Percentiles rank a stretch among this genome's conserved stretches.
Conservation (phyloP, 1,284 basidiomycete genomes). For the Neotropicomus parvogracilis region DNA sequence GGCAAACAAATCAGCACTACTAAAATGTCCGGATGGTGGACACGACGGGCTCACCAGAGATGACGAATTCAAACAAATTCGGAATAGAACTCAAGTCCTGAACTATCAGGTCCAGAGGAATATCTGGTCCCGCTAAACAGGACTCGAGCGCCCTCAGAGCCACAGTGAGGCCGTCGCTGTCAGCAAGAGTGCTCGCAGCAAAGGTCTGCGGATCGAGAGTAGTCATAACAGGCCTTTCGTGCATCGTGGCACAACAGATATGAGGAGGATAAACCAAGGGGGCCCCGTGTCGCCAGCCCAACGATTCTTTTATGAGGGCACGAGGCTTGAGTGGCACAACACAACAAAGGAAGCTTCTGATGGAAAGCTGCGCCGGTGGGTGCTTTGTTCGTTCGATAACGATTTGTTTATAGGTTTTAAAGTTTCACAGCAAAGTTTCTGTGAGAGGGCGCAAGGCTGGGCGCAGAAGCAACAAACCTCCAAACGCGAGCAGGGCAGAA, state of each 20-base stretch:
- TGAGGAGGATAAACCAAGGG: not conserved
- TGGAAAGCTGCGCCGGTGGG: not conserved
- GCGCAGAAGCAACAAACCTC: not conserved
- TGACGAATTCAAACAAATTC: conserved; percentile 29
- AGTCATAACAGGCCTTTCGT: conserved; percentile 1
- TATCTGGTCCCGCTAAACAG: conserved; percentile 28
- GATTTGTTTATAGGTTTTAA: not conserved
- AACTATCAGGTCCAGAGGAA: conserved; percentile 27
- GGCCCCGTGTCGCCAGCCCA: not conserved
- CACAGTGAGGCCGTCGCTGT: conserved; percentile 12
- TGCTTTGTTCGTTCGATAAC: conserved; percentile 6
- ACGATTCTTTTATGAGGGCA: conserved; percentile 6
- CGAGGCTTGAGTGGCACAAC: conserved; percentile 3
- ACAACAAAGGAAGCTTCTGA: conserved; percentile 5
- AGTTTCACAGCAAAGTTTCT: not conserved
- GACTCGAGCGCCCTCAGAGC: conserved; percentile 25
- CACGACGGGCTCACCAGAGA: conserved; percentile 24
- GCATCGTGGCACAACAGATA: not conserved
- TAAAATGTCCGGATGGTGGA: not conserved
- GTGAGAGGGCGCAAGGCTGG: not conserved
- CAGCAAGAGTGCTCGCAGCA: conserved; percentile 13
- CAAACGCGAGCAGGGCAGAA: not conserved
- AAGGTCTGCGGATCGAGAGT: conserved; percentile 19
- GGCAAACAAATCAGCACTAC: not conserved
- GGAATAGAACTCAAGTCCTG: conserved; percentile 30